Evolutionary conservation across 2,329 filamentous ascomycete species (phyloP), one percentile per base, ranked within the genome.

Genomic region (Aspergillus carbonarius): DNA sequence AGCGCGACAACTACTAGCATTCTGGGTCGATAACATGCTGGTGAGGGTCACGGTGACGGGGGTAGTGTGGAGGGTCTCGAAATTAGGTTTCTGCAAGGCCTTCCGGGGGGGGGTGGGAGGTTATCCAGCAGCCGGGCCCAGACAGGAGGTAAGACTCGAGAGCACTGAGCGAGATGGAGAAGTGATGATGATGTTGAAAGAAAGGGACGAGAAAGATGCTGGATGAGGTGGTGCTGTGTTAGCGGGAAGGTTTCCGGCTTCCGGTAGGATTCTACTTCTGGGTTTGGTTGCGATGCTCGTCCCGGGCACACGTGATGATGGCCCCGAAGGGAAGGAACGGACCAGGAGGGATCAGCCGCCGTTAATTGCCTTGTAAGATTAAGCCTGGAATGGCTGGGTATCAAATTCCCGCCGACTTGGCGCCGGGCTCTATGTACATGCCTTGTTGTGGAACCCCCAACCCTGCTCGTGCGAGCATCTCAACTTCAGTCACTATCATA

Each of bases 401-500:
- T 54, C 40, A 42, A 37, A 42, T 54, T 42, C 23, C 40, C 12
- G 51, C 15, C 51, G 18, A 42, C 23, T 54, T 52, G 20, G 37
- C 25, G 40, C 44, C 50, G 30, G 44, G 34, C 23, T 51, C 39
- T 52, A 54, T 60, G 40, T 57, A 60, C 51, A 47, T 58, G 48
- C 17, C 46, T 34, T 58, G 50, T 25, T 17, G 48, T 55, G 25
- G 30, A 48, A n/a, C 51, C 20, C 20, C 8, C 46, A 25, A 52
- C 50, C 59, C 51, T 60, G 50, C 39, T 9, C 32, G 55, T 60
- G 50, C 39, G 13, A 37, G 55, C 23, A 50, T 20, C n/a, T 48
- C 50, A 20, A 55, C 60, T 34, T 58, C 58, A 69, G 59, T 74
- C 68, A 60, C 67, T 70, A 55, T 70, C 69, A 56, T 75, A 71